Evolutionary conservation across 2,329 filamentous ascomycete species (phyloP).

Genomic region (Alternaria gaisen): DNA sequence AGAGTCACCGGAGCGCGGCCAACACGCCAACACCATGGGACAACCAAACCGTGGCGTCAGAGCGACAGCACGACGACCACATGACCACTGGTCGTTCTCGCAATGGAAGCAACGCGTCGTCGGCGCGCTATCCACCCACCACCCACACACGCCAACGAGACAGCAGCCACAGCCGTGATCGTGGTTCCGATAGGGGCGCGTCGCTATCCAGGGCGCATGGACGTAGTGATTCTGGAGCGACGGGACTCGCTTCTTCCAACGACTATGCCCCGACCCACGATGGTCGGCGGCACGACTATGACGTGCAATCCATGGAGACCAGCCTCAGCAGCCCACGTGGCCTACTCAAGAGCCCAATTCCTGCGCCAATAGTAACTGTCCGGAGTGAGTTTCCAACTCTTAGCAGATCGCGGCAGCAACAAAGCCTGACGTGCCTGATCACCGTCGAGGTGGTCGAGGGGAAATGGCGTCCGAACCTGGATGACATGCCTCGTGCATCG

Average conservation of each 20-base stretch:
- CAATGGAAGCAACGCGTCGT: slow-evolving; percentile 47
- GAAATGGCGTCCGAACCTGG: slow-evolving; percentile 86
- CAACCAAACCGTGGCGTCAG: slow-evolving; percentile 52
- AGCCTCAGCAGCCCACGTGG: slow-evolving; percentile 76
- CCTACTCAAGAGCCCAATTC: slow-evolving; percentile 83
- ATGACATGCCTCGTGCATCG: slow-evolving; percentile 71
- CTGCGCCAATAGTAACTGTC: slow-evolving; percentile 88
- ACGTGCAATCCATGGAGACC: slow-evolving; percentile 95
- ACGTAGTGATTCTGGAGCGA: slow-evolving; percentile 81
- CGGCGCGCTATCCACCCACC: slow-evolving; percentile 39
- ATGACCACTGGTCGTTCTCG: slow-evolving; percentile 49
- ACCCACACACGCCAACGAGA: slow-evolving; percentile 44
- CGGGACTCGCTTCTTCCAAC: slow-evolving; percentile 74
- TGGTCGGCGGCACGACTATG: slow-evolving; percentile 87
- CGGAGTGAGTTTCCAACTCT: slow-evolving; percentile 97
- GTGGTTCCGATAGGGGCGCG: slow-evolving; percentile 51
- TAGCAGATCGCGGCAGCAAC: slow-evolving; percentile 89
- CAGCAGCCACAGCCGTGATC: slow-evolving; percentile 52
- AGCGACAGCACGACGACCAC: slow-evolving; percentile 56
- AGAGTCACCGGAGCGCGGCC: slow-evolving; percentile 54
- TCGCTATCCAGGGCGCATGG: slow-evolving; percentile 62
- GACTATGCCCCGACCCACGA: slow-evolving; percentile 82
- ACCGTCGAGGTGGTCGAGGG: slow-evolving; percentile 93
- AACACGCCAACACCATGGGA: slow-evolving; percentile 76
- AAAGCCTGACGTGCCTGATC: slow-evolving; percentile 91